Conservation (phyloP, 2,329 filamentous ascomycete species). For the Hypoxylon sp. region DNA sequence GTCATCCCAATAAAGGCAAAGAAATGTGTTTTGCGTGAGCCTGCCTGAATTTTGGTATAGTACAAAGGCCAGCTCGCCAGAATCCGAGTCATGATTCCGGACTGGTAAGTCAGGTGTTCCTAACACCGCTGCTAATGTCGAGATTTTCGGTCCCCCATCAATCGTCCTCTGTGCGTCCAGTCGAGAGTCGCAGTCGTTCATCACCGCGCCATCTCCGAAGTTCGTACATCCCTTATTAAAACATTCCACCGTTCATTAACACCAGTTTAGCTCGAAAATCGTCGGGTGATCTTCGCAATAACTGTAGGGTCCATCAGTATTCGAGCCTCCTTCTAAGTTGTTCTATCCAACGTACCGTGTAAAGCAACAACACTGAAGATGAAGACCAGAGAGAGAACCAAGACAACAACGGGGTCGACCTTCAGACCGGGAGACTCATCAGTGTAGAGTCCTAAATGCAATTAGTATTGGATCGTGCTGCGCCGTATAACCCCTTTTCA, state of each 20-base stretch:
- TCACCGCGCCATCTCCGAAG: conserved; percentile 38
- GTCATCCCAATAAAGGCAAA: conserved; percentile 26
- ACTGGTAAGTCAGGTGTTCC: conserved; percentile 16
- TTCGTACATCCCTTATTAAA: conserved; percentile 17
- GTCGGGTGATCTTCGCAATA: conserved; percentile 93
- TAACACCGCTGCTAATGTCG: conserved; percentile 25
- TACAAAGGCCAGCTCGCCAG: conserved; percentile 38
- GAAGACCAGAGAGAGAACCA: conserved; percentile 95
- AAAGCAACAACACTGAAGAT: conserved; percentile 98
- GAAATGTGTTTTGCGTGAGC: conserved; percentile 38
- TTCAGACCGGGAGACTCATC: conserved; percentile 97
- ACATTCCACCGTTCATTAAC: conserved; percentile 6
- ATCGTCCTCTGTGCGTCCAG: conserved; percentile 9
- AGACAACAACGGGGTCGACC: conserved; percentile 96
- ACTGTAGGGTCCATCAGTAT: conserved; percentile 62
- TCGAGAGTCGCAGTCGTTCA: conserved; percentile 40
- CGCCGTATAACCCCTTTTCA: conserved; percentile 41
- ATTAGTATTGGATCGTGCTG: conserved; percentile 40
- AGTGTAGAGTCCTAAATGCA: conserved; percentile 81
- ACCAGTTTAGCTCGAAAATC: conserved; percentile 72
- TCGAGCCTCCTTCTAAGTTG: background rate
- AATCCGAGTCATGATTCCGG: conserved; percentile 19
- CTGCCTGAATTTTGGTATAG: conserved; percentile 39
- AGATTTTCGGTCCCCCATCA: conserved; percentile 16
- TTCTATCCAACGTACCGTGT: conserved; percentile 77